These are phyloP conservation scores for Microsporum ferrugineum DNA, from an alignment of 2,329 filamentous ascomycete species.

Conservation along the genomic window DNA sequence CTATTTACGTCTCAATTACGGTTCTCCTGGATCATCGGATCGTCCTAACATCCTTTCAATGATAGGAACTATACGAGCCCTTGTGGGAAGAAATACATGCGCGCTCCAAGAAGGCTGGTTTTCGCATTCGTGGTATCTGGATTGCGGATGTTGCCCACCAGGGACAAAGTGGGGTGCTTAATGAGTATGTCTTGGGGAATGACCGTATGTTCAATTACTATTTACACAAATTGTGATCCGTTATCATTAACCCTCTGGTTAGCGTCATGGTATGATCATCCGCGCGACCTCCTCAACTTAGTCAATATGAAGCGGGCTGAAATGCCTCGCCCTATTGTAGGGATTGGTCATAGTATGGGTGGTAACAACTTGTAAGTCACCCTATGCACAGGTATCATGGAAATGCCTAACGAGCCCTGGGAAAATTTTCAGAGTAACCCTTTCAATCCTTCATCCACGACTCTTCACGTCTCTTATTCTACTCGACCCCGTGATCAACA, in stretches of 20 bases:
- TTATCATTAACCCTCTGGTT: constrained; percentile 14
- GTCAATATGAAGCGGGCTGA: constrained; percentile 69
- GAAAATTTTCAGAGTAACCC: constrained; percentile 39
- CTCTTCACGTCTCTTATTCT: constrained; percentile 64
- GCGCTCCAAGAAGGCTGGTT: constrained; percentile 45
- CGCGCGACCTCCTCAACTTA: constrained; percentile 72
- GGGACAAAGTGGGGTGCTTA: constrained; percentile 65
- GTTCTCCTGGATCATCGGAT: not conserved
- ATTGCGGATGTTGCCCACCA: constrained; percentile 83
- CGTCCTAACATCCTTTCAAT: not conserved
- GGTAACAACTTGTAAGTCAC: constrained; percentile 50
- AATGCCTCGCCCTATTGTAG: constrained; percentile 72
- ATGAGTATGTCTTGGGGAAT: constrained; percentile 65
- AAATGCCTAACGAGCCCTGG: not conserved
- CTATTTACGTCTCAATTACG: not conserved
- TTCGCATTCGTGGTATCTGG: constrained; percentile 72
- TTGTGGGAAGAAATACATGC: constrained; percentile 73
- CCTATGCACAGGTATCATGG: not conserved
- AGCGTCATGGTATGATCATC: constrained; percentile 79
- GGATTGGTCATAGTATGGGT: constrained; percentile 83
- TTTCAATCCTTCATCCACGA: constrained; percentile 67
- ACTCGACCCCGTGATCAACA: constrained; percentile 70
- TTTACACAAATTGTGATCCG: not conserved
- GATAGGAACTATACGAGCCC: constrained; percentile 76
- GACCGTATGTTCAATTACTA: constrained; percentile 51